A percentile compares a stretch with the other conserved stretches of the same genome.
phyloP scores from a whole-genome alignment of 768 basidiomycete species.

The Ramaria rubella region DNA sequence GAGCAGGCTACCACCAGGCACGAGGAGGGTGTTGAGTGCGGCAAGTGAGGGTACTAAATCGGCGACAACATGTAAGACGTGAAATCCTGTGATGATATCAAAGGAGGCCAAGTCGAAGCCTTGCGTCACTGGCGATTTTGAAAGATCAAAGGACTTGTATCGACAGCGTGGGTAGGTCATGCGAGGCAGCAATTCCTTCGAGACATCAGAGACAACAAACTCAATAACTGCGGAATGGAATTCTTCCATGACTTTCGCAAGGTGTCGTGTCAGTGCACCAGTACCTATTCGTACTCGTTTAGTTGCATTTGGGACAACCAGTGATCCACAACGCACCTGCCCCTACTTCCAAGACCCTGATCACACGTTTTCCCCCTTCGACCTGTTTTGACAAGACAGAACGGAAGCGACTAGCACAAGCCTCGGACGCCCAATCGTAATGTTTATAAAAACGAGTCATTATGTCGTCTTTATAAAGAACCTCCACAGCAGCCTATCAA shows the following conservation, averaged over 20 bases:
- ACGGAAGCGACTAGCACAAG: slow-evolving; percentile 7
- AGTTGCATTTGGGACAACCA: neutral
- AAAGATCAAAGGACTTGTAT: slow-evolving; percentile 14
- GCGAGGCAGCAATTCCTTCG: slow-evolving; percentile 15
- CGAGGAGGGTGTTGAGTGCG: slow-evolving; percentile 12
- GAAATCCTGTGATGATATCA: slow-evolving; percentile 15
- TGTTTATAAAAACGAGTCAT: slow-evolving; percentile 16
- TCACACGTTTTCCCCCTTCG: slow-evolving; percentile 15
- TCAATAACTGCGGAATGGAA: slow-evolving; percentile 12
- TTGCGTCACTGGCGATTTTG: slow-evolving; percentile 9
- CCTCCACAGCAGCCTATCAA: slow-evolving; percentile 12
- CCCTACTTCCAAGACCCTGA: slow-evolving; percentile 18
- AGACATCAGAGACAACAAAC: slow-evolving; percentile 16
- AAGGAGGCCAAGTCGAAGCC: slow-evolving; percentile 12
- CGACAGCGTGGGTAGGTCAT: slow-evolving; percentile 8
- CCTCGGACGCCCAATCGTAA: slow-evolving; percentile 12
- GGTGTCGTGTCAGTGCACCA: slow-evolving; percentile 14
- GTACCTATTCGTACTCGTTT: slow-evolving; percentile 3
- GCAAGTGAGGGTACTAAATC: slow-evolving; percentile 7
- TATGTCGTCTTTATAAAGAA: slow-evolving; percentile 16
- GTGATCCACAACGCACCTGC: slow-evolving; percentile 4
- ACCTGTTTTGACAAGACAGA: slow-evolving; percentile 7
- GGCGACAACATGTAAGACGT: slow-evolving; percentile 16
- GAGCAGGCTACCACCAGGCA: slow-evolving; percentile 15
- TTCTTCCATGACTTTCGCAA: slow-evolving; percentile 10